Percentiles rank a stretch among this genome's conserved stretches.
Evolutionary conservation across 2,329 filamentous ascomycete genomes (phyloP).

Genomic region (Metarhizium robertsii): DNA sequence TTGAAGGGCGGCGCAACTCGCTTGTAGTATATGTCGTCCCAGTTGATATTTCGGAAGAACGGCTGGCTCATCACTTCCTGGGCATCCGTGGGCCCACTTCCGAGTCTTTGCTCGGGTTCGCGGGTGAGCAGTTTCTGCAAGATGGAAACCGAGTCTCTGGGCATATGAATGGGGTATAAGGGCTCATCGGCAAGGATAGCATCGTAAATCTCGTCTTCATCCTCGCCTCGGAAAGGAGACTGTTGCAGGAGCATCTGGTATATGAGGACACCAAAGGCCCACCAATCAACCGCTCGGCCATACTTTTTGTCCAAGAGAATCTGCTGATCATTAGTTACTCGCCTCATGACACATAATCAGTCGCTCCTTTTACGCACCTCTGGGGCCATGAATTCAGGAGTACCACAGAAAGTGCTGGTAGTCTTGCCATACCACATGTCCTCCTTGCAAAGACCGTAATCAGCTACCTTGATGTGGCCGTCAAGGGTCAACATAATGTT

Average conservation of each 20-base stretch:
- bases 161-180: slow-evolving; percentile 97
- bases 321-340: slow-evolving; percentile 30
- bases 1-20: slow-evolving; percentile 80
- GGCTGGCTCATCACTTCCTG: slow-evolving; percentile 99
- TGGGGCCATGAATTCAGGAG: slow-evolving; percentile 98
- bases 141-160: slow-evolving; percentile 92
- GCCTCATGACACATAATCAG: background rate
- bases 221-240: slow-evolving; percentile 95
- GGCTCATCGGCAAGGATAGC: slow-evolving; percentile 96
- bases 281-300: slow-evolving; percentile 95
- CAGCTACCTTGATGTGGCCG: slow-evolving; percentile 96
- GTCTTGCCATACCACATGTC: slow-evolving; percentile 99
- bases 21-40: slow-evolving; percentile 98
- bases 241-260: slow-evolving; percentile 99
- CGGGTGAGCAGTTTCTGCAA: slow-evolving; percentile 93
- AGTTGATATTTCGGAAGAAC: slow-evolving; percentile 96
- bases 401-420: slow-evolving; percentile 97
- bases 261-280: slow-evolving; percentile 97
- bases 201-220: slow-evolving; percentile 99
- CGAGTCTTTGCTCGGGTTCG: slow-evolving; percentile 86
- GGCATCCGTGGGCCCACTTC: slow-evolving; percentile 90
- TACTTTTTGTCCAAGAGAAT: slow-evolving; percentile 98
- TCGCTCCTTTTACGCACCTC: slow-evolving; percentile 49
- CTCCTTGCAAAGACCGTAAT: slow-evolving; percentile 98
- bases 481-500: slow-evolving; percentile 91